Conservation (phyloP, 805 yeast species). For the Spathaspora gorwiae region DNA sequence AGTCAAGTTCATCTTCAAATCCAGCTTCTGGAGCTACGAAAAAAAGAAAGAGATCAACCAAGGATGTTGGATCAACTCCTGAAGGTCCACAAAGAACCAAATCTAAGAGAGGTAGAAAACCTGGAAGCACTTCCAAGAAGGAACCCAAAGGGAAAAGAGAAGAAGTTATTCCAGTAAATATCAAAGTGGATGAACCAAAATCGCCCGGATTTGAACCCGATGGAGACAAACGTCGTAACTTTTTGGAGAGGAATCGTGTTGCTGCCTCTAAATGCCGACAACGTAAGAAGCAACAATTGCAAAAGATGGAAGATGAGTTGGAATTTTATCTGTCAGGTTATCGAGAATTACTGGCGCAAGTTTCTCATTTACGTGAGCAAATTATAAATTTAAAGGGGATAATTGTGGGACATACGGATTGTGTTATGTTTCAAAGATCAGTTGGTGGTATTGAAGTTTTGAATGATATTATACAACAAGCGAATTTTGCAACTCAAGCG, state of each 20-base stretch:
- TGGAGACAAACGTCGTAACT: conserved; percentile 59
- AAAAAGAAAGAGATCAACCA: neutral
- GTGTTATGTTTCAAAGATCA: conserved; percentile 34
- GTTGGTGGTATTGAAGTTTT: conserved; percentile 46
- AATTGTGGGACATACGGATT: conserved; percentile 48
- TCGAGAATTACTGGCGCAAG: conserved; percentile 56
- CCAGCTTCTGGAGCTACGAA: conserved; percentile 5
- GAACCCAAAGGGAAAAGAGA: conserved; percentile 7
- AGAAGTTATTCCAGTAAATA: conserved; percentile 1
- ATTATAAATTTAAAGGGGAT: conserved; percentile 46
- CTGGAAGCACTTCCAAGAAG: neutral
- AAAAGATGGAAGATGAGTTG: conserved; percentile 76
- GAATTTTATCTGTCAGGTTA: conserved; percentile 67
- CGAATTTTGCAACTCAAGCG: conserved; percentile 24
- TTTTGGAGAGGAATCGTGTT: conserved; percentile 83
- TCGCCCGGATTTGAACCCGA: conserved; percentile 10
- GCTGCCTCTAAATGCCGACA: conserved; percentile 96
- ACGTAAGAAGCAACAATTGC: conserved; percentile 84
- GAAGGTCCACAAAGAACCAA: neutral
- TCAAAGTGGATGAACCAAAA: neutral
- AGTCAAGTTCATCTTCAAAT: neutral
- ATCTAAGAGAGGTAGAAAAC: conserved; percentile 4
- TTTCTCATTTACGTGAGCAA: conserved; percentile 55
- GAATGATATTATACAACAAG: conserved; percentile 36
- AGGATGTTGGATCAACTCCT: neutral